Evolutionary conservation across 306 rosid genomes (phyloP).

Genomic region (Cucumis cinereus): DNA sequence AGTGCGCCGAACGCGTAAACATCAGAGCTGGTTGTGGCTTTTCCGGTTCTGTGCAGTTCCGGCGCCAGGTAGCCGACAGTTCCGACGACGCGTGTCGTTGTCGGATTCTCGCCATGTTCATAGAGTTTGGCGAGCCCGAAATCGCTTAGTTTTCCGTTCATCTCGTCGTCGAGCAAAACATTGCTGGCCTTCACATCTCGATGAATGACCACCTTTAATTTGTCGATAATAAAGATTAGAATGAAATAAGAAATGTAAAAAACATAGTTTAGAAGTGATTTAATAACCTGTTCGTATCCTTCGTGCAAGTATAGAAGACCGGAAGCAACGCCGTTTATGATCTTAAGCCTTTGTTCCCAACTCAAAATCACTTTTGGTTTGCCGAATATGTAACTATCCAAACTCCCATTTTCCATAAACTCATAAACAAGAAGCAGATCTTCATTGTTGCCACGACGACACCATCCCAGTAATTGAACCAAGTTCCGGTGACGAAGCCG

Average conservation of each 20-base stretch:
- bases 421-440: conserved; percentile 8
- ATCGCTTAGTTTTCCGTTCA: too few species aligned
- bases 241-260: too few species aligned
- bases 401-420: conserved; percentile 1
- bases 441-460: background rate
- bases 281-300: background rate
- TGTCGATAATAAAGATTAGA: too few species aligned
- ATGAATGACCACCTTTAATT: too few species aligned
- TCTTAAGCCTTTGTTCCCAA: conserved; percentile 1
- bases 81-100: conserved; percentile 45
- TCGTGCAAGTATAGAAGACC: background rate
- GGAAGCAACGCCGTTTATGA: background rate
- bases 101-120: conserved; percentile 4
- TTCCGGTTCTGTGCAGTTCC: conserved; percentile 42
- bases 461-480: conserved; percentile 4
- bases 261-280: too few species aligned
- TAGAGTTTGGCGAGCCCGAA: too few species aligned
- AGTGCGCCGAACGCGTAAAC: conserved; percentile 41
- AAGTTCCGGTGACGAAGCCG: conserved; percentile 8
- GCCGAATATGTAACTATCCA: background rate
- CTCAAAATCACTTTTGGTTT: background rate
- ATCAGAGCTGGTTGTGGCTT: conserved; percentile 35
- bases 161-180: too few species aligned
- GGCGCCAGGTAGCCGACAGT: conserved; percentile 46
- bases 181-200: too few species aligned